phyloP scores from a whole-genome alignment of 2,329 filamentous ascomycete genomes.

The Penicillium sp. region DNA sequence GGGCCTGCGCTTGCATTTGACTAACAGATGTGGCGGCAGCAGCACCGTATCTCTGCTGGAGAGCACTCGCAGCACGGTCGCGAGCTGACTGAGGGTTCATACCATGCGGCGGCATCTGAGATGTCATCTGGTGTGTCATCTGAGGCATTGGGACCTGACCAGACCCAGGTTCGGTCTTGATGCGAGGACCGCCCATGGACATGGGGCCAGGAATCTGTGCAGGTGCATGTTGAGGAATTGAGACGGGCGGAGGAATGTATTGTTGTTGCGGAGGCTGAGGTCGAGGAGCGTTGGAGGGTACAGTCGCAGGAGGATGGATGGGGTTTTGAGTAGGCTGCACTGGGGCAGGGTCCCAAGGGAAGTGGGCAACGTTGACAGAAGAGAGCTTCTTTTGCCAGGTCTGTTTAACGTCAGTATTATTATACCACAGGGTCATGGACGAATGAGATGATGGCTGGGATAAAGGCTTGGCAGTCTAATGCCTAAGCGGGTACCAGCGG shows the following conservation, averaged over 20 bases:
- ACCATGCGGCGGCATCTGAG: constrained; percentile 31
- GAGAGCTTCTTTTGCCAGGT: constrained; percentile 94
- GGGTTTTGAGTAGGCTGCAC: constrained; percentile 54
- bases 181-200: constrained; percentile 40
- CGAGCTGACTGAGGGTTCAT: constrained; percentile 52
- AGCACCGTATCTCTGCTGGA: constrained; percentile 51
- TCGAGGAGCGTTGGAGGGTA: constrained; percentile 48
- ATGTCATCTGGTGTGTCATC: constrained; percentile 29
- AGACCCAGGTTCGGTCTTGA: constrained; percentile 56
- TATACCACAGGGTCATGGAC: constrained; percentile 4
- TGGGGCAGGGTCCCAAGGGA: constrained; percentile 92
- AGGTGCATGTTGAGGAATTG: constrained; percentile 35
- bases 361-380: constrained; percentile 77
- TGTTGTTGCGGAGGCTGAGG: constrained; percentile 35
- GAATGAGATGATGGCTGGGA: constrained; percentile 15
- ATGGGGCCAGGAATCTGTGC: constrained; percentile 25
- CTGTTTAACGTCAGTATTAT: constrained; percentile 49
- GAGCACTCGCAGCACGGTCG: constrained; percentile 54
- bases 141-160: constrained; percentile 33
- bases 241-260: constrained; percentile 39
- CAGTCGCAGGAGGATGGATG: constrained; percentile 41
- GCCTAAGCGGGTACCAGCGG: constrained; percentile 33
- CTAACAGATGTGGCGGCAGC: constrained; percentile 46
- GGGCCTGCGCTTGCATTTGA: constrained; percentile 46
- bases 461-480: constrained; percentile 25